Percentiles rank a stretch among this genome's conserved stretches.
These are phyloP conservation scores for Plantago rigida DNA, from an alignment of 305 asterid species.

Conservation along the genomic window DNA sequence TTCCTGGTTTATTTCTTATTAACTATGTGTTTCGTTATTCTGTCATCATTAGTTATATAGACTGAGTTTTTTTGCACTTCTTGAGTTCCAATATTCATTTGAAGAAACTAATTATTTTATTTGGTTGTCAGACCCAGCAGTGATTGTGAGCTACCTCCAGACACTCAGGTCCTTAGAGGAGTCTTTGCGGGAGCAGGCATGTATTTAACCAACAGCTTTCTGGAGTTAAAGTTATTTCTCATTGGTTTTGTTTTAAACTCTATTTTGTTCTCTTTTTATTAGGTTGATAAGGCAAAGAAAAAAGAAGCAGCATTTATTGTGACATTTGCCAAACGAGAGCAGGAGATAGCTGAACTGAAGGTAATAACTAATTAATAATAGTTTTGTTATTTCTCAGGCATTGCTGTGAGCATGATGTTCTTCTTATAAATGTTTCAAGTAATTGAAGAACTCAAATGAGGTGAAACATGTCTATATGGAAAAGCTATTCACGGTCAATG, in stretches of 20 bases:
- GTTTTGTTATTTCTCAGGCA: too few relatives aligned
- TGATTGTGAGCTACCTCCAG: slow-evolving; percentile 66
- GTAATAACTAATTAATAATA: slow-evolving; percentile 25
- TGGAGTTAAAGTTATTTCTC: slow-evolving; percentile 6
- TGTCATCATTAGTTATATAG: slow-evolving; percentile 1
- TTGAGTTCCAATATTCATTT: slow-evolving; percentile 8
- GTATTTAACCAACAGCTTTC: slow-evolving; percentile 9
- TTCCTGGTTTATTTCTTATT: slow-evolving; percentile 52
- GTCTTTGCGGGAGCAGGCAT: slow-evolving; percentile 83
- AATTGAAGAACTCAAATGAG: too few relatives aligned
- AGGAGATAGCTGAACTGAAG: slow-evolving; percentile 97
- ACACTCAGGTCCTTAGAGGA: slow-evolving; percentile 80
- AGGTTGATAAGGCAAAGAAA: slow-evolving; percentile 90
- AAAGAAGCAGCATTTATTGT: slow-evolving; percentile 95
- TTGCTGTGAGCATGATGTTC: too few relatives aligned
- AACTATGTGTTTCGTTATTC: slow-evolving; percentile 2
- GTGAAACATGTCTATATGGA: too few relatives aligned
- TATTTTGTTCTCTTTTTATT: slow-evolving; percentile 19
- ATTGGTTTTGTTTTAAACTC: slow-evolving; percentile 15
- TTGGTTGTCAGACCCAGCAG: slow-evolving; percentile 55
- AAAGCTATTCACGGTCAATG: too few relatives aligned
- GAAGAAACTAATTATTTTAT: slow-evolving; percentile 19
- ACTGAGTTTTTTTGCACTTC: slow-evolving; percentile 3
- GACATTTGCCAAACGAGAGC: slow-evolving; percentile 94
- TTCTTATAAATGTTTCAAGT: too few relatives aligned